Base-by-base conservation (phyloP, 1,139 yeast genomes). In the Suhomyces wounanorum region DNA sequence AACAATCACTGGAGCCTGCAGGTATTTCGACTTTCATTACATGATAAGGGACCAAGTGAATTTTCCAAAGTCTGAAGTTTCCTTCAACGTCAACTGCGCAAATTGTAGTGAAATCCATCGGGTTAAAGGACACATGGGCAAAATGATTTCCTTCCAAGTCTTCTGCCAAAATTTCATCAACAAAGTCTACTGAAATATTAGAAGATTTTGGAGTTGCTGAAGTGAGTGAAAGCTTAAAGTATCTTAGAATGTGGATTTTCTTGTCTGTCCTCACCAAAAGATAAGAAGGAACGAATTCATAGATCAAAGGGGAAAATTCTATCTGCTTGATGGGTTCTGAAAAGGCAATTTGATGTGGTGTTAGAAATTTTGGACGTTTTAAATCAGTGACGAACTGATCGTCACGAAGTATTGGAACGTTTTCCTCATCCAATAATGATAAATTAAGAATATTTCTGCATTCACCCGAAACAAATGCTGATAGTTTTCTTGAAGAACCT, bases 21-120 rank as follows among this genome's bases (percentile, higher is more conserved):
- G 44, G 40, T 9, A 26, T 11, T 13, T 18, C 21, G 2, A 35
- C 14, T 25, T 21, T 38, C n/a, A 33, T 2, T n/a, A 23, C 33
- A 30, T 26, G 9, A 21, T 36, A 6, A 33, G 33, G 40, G 25
- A 38, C 40, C n/a, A 26, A 17, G 18, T 44, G 23, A 13, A 77
- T 59, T n/a, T 58, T 58, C 62, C 77, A 79, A 2, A 77, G 51
- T 1, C 71, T 69, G 69, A 84, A 77, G 49, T 77, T 75, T 0
- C 91, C 90, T 33, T 72, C 68, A 0, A 69, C 58, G 60, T 85
- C 90, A 11, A 83, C 65, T 1, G 77, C 61, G 0, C 76, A 78
- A 52, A 85, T 66, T 43, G 63, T 69, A 3, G 63, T 55, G 11
- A 58, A 54, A 46, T 76, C 70, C 65, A 65, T 66, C 0, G 81